These are phyloP conservation scores for Aspergillus sp. DNA, from an alignment of 2,329 filamentous ascomycete species.

Conservation along the genomic window DNA sequence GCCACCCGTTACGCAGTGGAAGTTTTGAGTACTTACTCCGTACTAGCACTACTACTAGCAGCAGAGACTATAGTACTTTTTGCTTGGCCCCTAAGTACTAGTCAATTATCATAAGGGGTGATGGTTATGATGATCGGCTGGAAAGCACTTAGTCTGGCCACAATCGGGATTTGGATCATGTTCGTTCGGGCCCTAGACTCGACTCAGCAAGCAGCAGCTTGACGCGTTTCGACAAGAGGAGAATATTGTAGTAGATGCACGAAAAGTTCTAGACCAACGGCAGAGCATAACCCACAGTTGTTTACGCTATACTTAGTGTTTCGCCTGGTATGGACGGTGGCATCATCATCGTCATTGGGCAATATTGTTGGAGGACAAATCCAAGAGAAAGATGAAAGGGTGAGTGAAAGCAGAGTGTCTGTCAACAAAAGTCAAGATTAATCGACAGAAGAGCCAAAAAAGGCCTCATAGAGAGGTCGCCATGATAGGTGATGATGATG, in stretches of 20 bases:
- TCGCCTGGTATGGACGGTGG: not conserved
- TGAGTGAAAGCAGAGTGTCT: too few relatives aligned
- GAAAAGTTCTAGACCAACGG: slow-evolving; percentile 24
- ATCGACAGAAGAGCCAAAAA: not conserved
- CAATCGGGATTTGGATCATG: not conserved
- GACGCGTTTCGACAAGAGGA: slow-evolving; percentile 9
- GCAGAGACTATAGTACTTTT: too few relatives aligned
- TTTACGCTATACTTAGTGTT: slow-evolving; percentile 10
- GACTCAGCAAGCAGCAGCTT: slow-evolving; percentile 7
- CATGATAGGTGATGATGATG: too few relatives aligned
- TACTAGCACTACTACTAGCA: too few relatives aligned
- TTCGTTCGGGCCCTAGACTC: slow-evolving; percentile 4
- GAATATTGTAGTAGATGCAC: slow-evolving; percentile 12
- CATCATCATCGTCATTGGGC: not conserved
- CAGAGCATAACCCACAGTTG: slow-evolving; percentile 18
- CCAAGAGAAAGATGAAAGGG: too few relatives aligned
- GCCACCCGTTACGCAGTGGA: not conserved
- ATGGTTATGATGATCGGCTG: slow-evolving; percentile 1
- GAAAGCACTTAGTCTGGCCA: not conserved
- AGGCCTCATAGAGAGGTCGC: not conserved
- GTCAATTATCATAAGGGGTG: not conserved
- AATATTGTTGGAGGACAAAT: too few relatives aligned
- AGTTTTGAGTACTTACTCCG: not conserved
- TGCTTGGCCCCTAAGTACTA: too few relatives aligned
- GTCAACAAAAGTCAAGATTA: not conserved